These are phyloP conservation scores for Hypoxylon sp. DNA, from an alignment of 2,329 filamentous ascomycete genomes.

Conservation along the genomic window DNA sequence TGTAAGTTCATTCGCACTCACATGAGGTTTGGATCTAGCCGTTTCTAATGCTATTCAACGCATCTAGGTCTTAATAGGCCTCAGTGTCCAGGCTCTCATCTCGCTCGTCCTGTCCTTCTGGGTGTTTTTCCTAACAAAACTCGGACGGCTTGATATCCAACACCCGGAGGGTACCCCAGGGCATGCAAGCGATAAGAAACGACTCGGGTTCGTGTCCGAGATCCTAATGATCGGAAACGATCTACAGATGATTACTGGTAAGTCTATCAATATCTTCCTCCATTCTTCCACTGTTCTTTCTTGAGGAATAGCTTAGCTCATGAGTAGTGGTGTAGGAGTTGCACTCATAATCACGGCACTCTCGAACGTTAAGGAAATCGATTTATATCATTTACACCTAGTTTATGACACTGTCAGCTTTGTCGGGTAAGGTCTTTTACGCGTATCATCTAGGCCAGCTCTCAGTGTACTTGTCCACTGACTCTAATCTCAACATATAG, in stretches of 20 bases:
- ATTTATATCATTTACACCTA: conserved; percentile 52
- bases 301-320: conserved; percentile 9
- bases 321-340: conserved; percentile 15
- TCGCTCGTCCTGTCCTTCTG: conserved; percentile 50
- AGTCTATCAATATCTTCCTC: conserved; percentile 3
- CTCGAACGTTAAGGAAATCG: conserved; percentile 39
- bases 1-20: conserved; percentile 39
- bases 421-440: conserved; percentile 47
- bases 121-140: conserved; percentile 53
- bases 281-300: background rate
- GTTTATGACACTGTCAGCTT: conserved; percentile 54
- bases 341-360: conserved; percentile 52
- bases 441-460: background rate
- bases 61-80: conserved; percentile 51
- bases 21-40: background rate
- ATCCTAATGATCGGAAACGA: conserved; percentile 55
- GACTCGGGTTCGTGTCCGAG: conserved; percentile 51
- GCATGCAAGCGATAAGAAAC: conserved; percentile 50
- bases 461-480: conserved; percentile 8
- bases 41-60: conserved; percentile 19
- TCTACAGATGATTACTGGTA: conserved; percentile 52
- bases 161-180: conserved; percentile 49
- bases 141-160: conserved; percentile 47
- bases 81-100: conserved; percentile 51
- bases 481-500: conserved; percentile 20